Conservation (phyloP, 176 grass and related monocot genomes). For the Hyparrhenia diplandra region DNA sequence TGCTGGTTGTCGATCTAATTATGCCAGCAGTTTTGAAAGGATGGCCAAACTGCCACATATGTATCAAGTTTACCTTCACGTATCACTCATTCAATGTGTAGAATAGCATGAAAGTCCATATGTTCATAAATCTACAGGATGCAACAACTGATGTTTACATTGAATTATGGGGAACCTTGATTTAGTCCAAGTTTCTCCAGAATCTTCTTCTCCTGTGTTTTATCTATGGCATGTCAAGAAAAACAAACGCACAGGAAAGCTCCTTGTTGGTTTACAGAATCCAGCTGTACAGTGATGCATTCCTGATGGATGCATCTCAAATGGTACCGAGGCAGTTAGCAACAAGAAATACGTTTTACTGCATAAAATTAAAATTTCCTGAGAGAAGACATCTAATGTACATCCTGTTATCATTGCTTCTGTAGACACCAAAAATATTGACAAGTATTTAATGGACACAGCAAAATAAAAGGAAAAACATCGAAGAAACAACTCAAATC, state of each 20-base stretch:
- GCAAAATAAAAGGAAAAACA: constrained; percentile 6
- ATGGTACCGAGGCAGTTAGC: neutral
- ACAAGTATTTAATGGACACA: neutral
- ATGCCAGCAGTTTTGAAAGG: neutral
- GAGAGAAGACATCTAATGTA: neutral
- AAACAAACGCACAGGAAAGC: constrained; percentile 20
- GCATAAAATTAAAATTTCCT: neutral
- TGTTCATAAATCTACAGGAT: neutral
- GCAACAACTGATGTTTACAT: neutral
- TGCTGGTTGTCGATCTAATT: neutral
- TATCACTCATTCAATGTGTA: neutral
- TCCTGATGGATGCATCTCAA: neutral
- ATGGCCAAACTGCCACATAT: neutral
- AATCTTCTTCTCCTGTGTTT: constrained; percentile 53
- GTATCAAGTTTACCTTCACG: neutral
- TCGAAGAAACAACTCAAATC: neutral
- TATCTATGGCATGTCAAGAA: constrained; percentile 72
- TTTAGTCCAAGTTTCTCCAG: constrained; percentile 47
- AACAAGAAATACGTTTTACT: neutral
- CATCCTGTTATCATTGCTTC: neutral
- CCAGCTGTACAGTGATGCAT: neutral
- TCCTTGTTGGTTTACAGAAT: constrained; percentile 4
- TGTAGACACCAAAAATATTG: neutral
- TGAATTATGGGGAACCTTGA: constrained; percentile 12
- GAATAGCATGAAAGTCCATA: neutral